Percentiles rank a stretch among this genome's conserved stretches.
These are phyloP conservation scores for Pichia sp. DNA, from an alignment of 1,139 yeast genomes.

Conservation along the genomic window DNA sequence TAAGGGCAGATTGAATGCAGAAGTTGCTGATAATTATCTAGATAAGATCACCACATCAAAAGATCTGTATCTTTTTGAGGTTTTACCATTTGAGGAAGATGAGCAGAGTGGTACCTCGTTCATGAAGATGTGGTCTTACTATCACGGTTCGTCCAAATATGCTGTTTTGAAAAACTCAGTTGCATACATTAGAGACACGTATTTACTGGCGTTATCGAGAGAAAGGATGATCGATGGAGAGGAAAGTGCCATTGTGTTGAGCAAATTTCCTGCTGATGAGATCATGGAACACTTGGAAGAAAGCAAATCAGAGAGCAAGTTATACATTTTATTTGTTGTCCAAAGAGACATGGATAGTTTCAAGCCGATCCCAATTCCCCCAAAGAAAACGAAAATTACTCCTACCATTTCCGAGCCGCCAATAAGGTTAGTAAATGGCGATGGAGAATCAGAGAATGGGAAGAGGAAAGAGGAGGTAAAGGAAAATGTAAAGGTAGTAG, in stretches of 20 bases:
- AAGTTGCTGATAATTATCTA: constrained; percentile 55
- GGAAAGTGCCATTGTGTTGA: constrained; percentile 12
- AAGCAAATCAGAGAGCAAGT: constrained; percentile 2
- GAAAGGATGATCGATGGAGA: constrained; percentile 19
- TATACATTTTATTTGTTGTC: constrained; percentile 22
- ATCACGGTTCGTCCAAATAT: constrained; percentile 16
- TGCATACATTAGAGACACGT: constrained; percentile 58
- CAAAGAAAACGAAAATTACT: background rate
- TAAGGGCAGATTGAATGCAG: constrained; percentile 59
- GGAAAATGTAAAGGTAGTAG: background rate
- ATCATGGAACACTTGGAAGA: constrained; percentile 11
- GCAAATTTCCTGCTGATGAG: constrained; percentile 13
- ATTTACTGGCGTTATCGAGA: constrained; percentile 45
- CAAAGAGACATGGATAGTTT: constrained; percentile 14
- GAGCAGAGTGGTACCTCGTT: constrained; percentile 34
- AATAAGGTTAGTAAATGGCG: background rate
- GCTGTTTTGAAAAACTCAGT: constrained; percentile 59
- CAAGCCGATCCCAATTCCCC: background rate
- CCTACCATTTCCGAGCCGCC: background rate
- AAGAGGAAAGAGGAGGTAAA: background rate
- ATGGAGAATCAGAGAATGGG: background rate
- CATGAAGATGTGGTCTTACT: constrained; percentile 48
- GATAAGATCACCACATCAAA: constrained; percentile 45
- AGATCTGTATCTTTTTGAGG: constrained; percentile 47
- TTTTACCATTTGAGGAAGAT: constrained; percentile 31